phyloP scores from a whole-genome alignment of 2,329 filamentous ascomycete species.

The Hymenoscyphus salicellus region DNA sequence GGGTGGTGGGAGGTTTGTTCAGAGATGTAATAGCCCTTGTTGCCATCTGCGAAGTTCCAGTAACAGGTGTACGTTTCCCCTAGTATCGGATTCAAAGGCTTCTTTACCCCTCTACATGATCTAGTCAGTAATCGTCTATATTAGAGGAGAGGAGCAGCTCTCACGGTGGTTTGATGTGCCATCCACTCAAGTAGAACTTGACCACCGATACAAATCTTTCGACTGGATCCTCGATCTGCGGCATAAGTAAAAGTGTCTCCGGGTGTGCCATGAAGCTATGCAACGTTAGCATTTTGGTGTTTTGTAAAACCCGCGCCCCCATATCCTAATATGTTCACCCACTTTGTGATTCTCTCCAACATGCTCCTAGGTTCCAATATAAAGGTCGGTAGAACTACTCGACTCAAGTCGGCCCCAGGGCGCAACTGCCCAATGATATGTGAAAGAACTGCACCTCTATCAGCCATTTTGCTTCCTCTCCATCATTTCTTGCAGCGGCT shows the following conservation, averaged over 20 bases:
- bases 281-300: conserved; percentile 21
- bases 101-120: conserved; percentile 79
- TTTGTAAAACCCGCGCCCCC: not conserved
- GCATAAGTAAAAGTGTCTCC: conserved; percentile 86
- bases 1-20: conserved; percentile 98
- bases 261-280: conserved; percentile 97
- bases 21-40: conserved; percentile 89
- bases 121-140: conserved; percentile 5
- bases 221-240: conserved; percentile 81
- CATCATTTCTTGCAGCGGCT: conserved; percentile 14
- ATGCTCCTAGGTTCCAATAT: conserved; percentile 97
- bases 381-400: conserved; percentile 93
- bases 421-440: conserved; percentile 97
- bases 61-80: conserved; percentile 94
- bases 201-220: conserved; percentile 91
- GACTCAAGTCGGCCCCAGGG: conserved; percentile 89
- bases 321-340: conserved; percentile 37
- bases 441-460: conserved; percentile 67
- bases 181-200: conserved; percentile 97
- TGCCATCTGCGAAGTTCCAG: conserved; percentile 85
- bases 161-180: conserved; percentile 97
- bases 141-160: conserved; percentile 37
- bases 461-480: conserved; percentile 13
- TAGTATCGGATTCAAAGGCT: conserved; percentile 92
- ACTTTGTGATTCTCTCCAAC: conserved; percentile 99